Conservation (phyloP, 805 yeast species). For the Starmerella gropengiesseri region DNA sequence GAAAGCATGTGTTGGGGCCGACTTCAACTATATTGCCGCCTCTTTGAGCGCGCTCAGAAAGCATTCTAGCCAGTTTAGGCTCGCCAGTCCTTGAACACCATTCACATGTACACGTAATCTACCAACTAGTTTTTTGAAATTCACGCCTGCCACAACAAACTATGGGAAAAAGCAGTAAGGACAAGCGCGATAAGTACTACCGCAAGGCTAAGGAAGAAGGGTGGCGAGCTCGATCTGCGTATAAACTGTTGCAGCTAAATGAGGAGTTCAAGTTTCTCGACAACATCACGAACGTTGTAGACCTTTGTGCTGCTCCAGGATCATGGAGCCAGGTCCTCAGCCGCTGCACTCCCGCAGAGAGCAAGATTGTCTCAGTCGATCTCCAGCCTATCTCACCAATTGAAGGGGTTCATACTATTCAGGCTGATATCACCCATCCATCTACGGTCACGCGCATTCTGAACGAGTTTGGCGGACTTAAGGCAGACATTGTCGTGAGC, state of each 20-base stretch:
- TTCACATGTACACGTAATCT: not conserved
- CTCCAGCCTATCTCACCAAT: slow-evolving; percentile 96
- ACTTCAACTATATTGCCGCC: no score
- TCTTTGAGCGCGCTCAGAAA: no score
- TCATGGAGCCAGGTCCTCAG: slow-evolving; percentile 94
- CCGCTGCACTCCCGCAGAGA: slow-evolving; percentile 43
- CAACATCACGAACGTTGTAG: slow-evolving; percentile 75
- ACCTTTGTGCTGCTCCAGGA: slow-evolving; percentile 96
- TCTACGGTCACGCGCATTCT: slow-evolving; percentile 66
- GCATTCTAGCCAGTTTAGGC: no score
- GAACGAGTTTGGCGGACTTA: slow-evolving; percentile 76
- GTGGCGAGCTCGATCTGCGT: slow-evolving; percentile 95
- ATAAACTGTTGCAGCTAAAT: slow-evolving; percentile 78
- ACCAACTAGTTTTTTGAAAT: not conserved
- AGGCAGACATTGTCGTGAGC: slow-evolving; percentile 90
- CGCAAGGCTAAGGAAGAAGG: slow-evolving; percentile 96
- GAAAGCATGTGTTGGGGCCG: no score
- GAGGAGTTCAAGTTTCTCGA: slow-evolving; percentile 76
- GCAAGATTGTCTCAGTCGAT: slow-evolving; percentile 87
- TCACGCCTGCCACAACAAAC: not conserved
- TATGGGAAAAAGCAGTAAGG: slow-evolving; percentile 94
- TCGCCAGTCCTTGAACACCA: no score
- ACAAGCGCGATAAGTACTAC: slow-evolving; percentile 75
- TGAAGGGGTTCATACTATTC: slow-evolving; percentile 77
- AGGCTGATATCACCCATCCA: slow-evolving; percentile 97